Percentiles rank a stretch among this genome's conserved stretches.
phyloP scores from a whole-genome alignment of 768 basidiomycete species.

The Calocera viscosa region DNA sequence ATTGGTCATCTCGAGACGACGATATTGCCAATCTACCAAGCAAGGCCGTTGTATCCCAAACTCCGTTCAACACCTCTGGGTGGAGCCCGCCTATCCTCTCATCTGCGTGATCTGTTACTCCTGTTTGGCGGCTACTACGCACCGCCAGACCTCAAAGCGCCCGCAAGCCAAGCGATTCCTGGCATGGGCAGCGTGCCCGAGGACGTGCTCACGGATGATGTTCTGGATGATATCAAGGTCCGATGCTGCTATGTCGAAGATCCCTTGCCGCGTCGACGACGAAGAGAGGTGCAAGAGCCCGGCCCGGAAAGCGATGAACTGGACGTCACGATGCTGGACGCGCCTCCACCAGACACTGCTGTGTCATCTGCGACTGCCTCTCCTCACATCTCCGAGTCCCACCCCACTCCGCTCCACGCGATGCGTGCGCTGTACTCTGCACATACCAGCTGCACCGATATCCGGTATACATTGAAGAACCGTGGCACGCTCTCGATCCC shows the following conservation, averaged over 20 bases:
- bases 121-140: conserved; percentile 78
- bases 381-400: background rate
- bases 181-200: conserved; percentile 42
- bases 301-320: conserved; percentile 10
- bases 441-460: conserved; percentile 64
- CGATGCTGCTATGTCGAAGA: conserved; percentile 80
- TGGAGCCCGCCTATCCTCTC: conserved; percentile 65
- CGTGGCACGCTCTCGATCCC: conserved; percentile 72
- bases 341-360: background rate
- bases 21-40: conserved; percentile 75
- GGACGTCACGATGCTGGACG: background rate
- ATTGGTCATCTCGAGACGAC: conserved; percentile 85
- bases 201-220: conserved; percentile 61
- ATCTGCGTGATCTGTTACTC: conserved; percentile 67
- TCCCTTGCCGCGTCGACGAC: conserved; percentile 26
- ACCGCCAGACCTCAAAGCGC: conserved; percentile 57
- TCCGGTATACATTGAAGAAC: conserved; percentile 42
- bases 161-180: conserved; percentile 44
- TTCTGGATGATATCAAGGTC: conserved; percentile 85
- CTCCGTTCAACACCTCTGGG: conserved; percentile 78
- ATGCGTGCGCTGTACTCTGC: conserved; percentile 59
- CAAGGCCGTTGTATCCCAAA: conserved; percentile 73
- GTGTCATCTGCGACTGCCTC: background rate
- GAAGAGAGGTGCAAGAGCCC: conserved; percentile 23
- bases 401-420: conserved; percentile 41